Percentiles rank a stretch among this genome's conserved stretches.
These are phyloP conservation scores for Anthostomella pinea DNA, from an alignment of 2,329 filamentous ascomycete genomes.

Conservation along the genomic window DNA sequence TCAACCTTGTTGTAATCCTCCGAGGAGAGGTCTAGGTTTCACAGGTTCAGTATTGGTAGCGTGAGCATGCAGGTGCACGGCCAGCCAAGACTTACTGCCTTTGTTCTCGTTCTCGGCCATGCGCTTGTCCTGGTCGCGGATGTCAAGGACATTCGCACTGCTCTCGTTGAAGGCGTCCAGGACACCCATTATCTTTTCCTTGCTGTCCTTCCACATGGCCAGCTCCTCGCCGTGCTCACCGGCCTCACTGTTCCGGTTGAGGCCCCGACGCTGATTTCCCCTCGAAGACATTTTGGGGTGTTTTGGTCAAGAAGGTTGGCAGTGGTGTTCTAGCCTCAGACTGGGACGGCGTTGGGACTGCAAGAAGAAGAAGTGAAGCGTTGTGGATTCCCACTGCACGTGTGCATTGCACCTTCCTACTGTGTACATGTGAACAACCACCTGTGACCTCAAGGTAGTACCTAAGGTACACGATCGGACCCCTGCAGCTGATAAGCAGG, in stretches of 20 bases:
- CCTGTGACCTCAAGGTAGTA: too few relatives aligned
- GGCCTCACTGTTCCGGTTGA: conserved; percentile 37
- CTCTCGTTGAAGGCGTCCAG: conserved; percentile 39
- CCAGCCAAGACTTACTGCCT: conserved; percentile 32
- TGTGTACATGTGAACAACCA: too few relatives aligned
- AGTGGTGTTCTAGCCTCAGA: too few relatives aligned
- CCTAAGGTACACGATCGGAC: too few relatives aligned
- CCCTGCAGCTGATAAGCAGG: too few relatives aligned
- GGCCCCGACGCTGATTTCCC: conserved; percentile 30
- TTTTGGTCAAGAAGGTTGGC: too few relatives aligned
- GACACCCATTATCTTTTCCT: conserved; percentile 35
- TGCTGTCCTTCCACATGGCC: conserved; percentile 38
- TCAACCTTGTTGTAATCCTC: conserved; percentile 36
- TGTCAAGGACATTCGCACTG: conserved; percentile 36
- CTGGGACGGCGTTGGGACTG: too few relatives aligned
- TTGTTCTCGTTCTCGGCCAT: conserved; percentile 36
- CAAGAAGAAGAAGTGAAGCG: too few relatives aligned
- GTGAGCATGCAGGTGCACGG: too few relatives aligned
- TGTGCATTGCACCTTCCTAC: too few relatives aligned
- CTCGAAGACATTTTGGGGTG: conserved; percentile 34
- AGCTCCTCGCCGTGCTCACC: conserved; percentile 42
- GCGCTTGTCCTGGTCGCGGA: conserved; percentile 38
- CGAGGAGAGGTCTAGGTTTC: conserved; percentile 21
- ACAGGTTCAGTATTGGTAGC: too few relatives aligned
- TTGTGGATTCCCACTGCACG: too few relatives aligned